Percentiles rank a stretch among this genome's conserved stretches.
These are phyloP conservation scores for Fusarium sp. DNA, from an alignment of 2,329 filamentous ascomycete species.

Conservation along the genomic window DNA sequence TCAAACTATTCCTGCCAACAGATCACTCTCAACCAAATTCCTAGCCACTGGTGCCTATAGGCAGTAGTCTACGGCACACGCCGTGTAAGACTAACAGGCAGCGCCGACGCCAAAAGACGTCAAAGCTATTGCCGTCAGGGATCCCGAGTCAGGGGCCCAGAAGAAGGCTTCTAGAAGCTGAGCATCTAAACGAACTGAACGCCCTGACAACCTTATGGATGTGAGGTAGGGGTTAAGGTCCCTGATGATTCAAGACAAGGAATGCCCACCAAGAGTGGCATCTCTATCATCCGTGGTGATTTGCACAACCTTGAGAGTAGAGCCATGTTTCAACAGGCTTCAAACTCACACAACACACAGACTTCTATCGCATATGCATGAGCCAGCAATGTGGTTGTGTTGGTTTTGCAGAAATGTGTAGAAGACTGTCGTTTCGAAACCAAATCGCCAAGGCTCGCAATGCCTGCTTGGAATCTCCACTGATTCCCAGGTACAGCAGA, in stretches of 20 bases:
- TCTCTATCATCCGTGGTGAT: slow-evolving; percentile 14
- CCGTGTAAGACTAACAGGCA: slow-evolving; percentile 26
- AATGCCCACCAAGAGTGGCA: slow-evolving; percentile 18
- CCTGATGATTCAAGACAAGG: slow-evolving; percentile 13
- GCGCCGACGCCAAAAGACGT: slow-evolving; percentile 32
- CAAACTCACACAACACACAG: slow-evolving; percentile 4
- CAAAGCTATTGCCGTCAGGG: slow-evolving; percentile 34
- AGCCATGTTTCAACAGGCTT: neutral
- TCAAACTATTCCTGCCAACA: slow-evolving; percentile 27
- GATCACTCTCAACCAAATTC: slow-evolving; percentile 11
- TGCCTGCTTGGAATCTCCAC: slow-evolving; percentile 20
- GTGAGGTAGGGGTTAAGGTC: slow-evolving; percentile 31
- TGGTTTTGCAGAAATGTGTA: neutral
- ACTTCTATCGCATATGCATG: slow-evolving; percentile 4
- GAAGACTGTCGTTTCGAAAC: slow-evolving; percentile 32
- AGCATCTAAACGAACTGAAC: slow-evolving; percentile 30
- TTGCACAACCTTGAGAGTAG: neutral
- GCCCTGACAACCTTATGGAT: slow-evolving; percentile 11
- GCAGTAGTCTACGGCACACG: slow-evolving; percentile 32
- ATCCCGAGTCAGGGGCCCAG: slow-evolving; percentile 27
- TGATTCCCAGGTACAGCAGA: slow-evolving; percentile 25
- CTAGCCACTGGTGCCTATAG: slow-evolving; percentile 30
- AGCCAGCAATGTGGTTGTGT: neutral
- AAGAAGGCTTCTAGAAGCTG: slow-evolving; percentile 49
- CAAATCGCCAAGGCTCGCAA: slow-evolving; percentile 28